Evolutionary conservation across 2,329 filamentous ascomycete species (phyloP), one percentile per base, ranked within the genome.

Genomic region (Phaeosphaeria sp.): DNA sequence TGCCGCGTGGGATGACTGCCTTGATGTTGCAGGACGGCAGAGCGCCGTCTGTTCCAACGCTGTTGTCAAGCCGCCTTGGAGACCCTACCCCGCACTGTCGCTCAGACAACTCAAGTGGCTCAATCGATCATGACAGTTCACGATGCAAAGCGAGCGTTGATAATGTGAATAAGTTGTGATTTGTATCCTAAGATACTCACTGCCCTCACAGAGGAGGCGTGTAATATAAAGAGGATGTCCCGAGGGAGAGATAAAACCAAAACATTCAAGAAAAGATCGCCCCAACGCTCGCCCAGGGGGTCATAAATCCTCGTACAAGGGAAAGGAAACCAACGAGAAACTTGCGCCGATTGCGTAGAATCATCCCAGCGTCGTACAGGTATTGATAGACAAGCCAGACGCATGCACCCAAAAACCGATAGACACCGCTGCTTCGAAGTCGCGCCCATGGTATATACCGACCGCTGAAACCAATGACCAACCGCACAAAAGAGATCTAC

Each of bases 371-470:
- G 72, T 78, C 71, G 70, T 77, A 76, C 74, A 77, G 67, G 22
- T 70, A 67, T 66, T 66, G 62, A 64, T 50, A 74, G 69, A 72
- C 68, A 71, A 64, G 61, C 69, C 60, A n/a, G 60, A 65, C 64
- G 63, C 64, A 75, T 75, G 73, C 73, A 72, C 65, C 73, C 56
- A 65, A 65, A 70, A 69, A 67, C 66, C 64, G 67, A 60, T 64
- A 64, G 72, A 76, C 75, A 77, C 74, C 74, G 61, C 68, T 72
- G 74, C 74, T 76, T 74, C 73, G 71, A 73, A 74, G 66, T 69
- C 71, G 70, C 73, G 73, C 74, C 64, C 63, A 68, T 78, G 75
- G 75, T 78, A 78, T 78, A 77, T 74, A 76, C 74, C 74, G 71
- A 70, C 74, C 72, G 67, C 68, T 67, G 60, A 68, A 70, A 67